Percentiles rank a stretch among this genome's conserved stretches.
phyloP scores from a whole-genome alignment of 129 eudicot species.

The sunflower (Helianthus annuus) region DNA sequence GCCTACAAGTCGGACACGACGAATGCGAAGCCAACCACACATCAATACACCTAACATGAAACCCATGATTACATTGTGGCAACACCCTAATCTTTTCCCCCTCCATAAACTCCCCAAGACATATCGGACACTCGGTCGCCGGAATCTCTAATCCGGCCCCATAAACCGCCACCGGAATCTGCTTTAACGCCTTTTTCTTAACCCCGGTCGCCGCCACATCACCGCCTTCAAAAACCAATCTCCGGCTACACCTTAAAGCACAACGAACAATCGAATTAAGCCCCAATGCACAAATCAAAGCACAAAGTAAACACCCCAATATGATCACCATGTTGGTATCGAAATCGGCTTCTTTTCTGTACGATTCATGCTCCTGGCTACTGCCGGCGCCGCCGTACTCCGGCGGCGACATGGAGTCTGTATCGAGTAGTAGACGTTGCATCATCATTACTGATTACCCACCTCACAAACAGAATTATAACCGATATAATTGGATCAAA shows the following conservation, averaged over 20 bases:
- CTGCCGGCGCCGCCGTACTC: constrained; percentile 15
- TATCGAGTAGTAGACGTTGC: constrained; percentile 45
- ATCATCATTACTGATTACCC: constrained; percentile 13
- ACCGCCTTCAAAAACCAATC: constrained; percentile 28
- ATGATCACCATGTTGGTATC: constrained; percentile 86
- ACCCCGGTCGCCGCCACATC: constrained; percentile 45
- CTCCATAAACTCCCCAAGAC: constrained; percentile 71
- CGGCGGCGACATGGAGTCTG: constrained; percentile 16
- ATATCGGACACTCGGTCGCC: constrained; percentile 66
- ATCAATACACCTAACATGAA: constrained; percentile 70
- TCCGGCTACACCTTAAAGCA: constrained; percentile 51
- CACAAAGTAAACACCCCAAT: constrained; percentile 58
- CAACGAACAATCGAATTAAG: constrained; percentile 70
- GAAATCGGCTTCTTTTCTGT: constrained; percentile 46
- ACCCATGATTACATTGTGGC: constrained; percentile 73
- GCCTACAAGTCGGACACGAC: constrained; percentile 84
- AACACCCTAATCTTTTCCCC: constrained; percentile 73
- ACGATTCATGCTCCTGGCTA: constrained; percentile 14
- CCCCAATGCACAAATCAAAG: constrained; percentile 69
- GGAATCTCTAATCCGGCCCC: constrained; percentile 42
- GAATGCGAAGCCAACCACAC: constrained; percentile 70
- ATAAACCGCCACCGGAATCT: constrained; percentile 61
- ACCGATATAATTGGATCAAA: too few species aligned
- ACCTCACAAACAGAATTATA: constrained; percentile 16
- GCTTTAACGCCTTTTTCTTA: constrained; percentile 48